Evolutionary conservation across 208 protist genomes (phyloP).

Genomic region (Leishmania guyanensis): DNA sequence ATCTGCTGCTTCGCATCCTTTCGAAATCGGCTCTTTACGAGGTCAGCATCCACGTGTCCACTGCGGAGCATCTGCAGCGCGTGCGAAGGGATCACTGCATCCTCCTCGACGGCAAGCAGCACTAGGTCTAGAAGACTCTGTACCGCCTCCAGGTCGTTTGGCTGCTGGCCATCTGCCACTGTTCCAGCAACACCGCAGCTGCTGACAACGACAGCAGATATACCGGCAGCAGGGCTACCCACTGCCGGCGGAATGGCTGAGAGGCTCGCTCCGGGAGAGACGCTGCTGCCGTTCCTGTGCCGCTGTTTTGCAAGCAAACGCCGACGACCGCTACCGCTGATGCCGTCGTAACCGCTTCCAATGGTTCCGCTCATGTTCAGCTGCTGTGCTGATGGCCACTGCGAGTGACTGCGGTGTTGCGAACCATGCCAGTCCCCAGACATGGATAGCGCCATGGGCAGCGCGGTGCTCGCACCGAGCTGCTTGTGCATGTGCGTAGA

Average conservation of each 20-base stretch:
- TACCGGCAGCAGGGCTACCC: neutral
- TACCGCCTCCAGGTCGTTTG: constrained; percentile 56
- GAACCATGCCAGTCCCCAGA: neutral
- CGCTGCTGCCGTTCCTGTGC: neutral
- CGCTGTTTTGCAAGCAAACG: neutral
- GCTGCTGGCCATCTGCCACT: neutral
- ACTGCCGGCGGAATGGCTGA: neutral
- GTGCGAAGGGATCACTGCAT: constrained; percentile 39
- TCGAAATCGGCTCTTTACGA: constrained; percentile 16
- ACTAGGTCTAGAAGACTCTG: constrained; percentile 86
- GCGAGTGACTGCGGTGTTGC: neutral
- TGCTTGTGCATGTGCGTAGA: constrained; percentile 3
- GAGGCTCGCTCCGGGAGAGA: neutral
- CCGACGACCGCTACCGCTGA: neutral
- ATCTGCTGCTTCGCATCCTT: constrained; percentile 45
- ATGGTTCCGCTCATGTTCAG: constrained; percentile 8
- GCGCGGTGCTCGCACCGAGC: neutral
- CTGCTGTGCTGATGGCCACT: neutral
- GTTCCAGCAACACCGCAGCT: neutral
- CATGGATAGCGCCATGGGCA: constrained; percentile 2
- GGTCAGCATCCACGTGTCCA: constrained; percentile 25
- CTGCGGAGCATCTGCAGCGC: constrained; percentile 30
- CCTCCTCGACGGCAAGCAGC: constrained; percentile 83
- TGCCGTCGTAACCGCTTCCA: constrained; percentile 11
- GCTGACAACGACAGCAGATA: neutral